phyloP scores from a whole-genome alignment of 2,329 filamentous ascomycete genomes.

The Xylaria multiplex region DNA sequence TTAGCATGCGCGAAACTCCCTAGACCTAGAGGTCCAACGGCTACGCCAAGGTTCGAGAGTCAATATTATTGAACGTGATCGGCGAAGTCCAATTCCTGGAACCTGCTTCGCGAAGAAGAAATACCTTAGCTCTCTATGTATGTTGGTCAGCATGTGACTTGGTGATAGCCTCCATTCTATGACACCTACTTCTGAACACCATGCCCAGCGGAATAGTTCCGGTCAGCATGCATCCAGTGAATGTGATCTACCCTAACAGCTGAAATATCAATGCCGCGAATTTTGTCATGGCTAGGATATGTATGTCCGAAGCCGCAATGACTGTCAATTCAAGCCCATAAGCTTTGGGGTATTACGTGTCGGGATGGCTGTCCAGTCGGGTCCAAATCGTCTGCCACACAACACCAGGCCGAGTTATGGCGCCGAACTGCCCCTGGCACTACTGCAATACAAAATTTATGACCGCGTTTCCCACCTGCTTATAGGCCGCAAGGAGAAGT shows the following conservation, averaged over 20 bases:
- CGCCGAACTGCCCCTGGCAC: conserved; percentile 35
- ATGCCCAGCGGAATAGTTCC: conserved; percentile 29
- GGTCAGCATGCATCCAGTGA: conserved; percentile 13
- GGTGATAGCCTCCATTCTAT: conserved; percentile 9
- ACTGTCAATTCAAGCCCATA: conserved; percentile 26
- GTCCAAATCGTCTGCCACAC: conserved; percentile 28
- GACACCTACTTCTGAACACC: background rate
- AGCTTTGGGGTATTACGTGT: conserved; percentile 24
- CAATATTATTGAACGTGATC: conserved; percentile 7
- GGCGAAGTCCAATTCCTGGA: conserved; percentile 12
- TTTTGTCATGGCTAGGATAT: conserved; percentile 22
- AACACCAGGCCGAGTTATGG: conserved; percentile 31
- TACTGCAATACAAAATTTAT: conserved; percentile 28
- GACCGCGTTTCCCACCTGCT: conserved; percentile 18
- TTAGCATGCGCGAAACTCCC: conserved; percentile 19
- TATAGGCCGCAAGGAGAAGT: conserved; percentile 32
- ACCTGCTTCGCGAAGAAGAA: conserved; percentile 5
- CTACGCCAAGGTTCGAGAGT: conserved; percentile 2
- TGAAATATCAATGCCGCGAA: conserved; percentile 18
- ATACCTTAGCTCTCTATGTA: background rate
- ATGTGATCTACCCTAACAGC: conserved; percentile 24
- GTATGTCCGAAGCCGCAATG: conserved; percentile 27
- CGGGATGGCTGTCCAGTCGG: conserved; percentile 36
- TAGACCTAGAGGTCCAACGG: background rate
- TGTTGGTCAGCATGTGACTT: conserved; percentile 7